Base-by-base conservation (phyloP, 2,329 filamentous ascomycete species). In the Immersiporthe knoxdaviesiana region DNA sequence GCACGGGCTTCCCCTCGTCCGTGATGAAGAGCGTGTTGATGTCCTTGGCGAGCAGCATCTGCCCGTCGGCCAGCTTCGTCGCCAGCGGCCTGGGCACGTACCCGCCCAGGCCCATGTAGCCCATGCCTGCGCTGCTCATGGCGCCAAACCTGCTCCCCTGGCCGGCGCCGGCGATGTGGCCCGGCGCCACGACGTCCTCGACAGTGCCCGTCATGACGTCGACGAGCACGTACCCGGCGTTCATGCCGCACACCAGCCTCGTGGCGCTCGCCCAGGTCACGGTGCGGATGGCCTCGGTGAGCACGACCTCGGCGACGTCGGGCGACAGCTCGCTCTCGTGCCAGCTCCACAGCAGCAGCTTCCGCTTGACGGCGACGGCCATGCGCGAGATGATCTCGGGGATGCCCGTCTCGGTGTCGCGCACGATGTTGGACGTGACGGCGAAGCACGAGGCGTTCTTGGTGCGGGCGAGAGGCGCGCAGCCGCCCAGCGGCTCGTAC, bases 21-120 rank as follows among this genome's bases (percentile, higher is more conserved):
- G 96, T 91, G 73, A 97, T 92, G 78, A 99, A 99, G 65, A 97
- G 83, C 1, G 94, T 97, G 78, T 97, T 97, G 75, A 97, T 93
- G 74, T 99, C 96, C 79, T 97, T 97, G n/a, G 95, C 93, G n/a
- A 99, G 85, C 69, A 99, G 82, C 77, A 98, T 88, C 80, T 97
- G 88, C 5, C 92, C 92, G 72, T 97, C 92, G 2, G 89, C 88
- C 16, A 99, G 84, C 74, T 91, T 91, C 7, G 94, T 91, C 7
- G 93, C 93, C 74, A 99, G 85, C 8, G 96, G 97, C 76, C 93
- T 97, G 1, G 96, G 95, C 68, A 95, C 93, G 83, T 94, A 96
- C 56, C 93, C 92, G 63, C 93, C 94, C 77, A 98, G 90, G 1
- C 95, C 95, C 87, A 98, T 97, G 77, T 98, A 98, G 59, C 94